Conservation (phyloP, 1,284 basidiomycete species). For the Rhodofomes roseus region DNA sequence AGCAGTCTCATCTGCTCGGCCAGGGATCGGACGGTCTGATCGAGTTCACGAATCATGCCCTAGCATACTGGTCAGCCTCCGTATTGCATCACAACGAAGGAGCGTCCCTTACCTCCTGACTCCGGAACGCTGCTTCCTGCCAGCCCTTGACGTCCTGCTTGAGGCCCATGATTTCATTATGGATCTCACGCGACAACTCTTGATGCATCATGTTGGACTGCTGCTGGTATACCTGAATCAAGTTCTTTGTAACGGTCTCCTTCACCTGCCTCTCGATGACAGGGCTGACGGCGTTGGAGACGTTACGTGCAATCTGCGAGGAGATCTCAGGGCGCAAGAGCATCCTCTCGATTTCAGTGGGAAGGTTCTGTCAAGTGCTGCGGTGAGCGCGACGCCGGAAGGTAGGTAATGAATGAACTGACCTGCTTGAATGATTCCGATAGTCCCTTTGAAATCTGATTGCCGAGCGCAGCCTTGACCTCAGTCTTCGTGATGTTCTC, state of each 20-base stretch:
- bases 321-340: slow-evolving; percentile 73
- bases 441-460: slow-evolving; percentile 69
- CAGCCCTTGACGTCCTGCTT: slow-evolving; percentile 74
- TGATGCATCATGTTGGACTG: slow-evolving; percentile 72
- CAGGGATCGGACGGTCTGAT: slow-evolving; percentile 66
- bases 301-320: slow-evolving; percentile 66
- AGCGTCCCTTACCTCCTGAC: slow-evolving; percentile 61
- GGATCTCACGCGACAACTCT: slow-evolving; percentile 69
- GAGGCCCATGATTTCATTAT: slow-evolving; percentile 65
- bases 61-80: slow-evolving; percentile 23
- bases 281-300: slow-evolving; percentile 65
- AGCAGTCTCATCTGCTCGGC: slow-evolving; percentile 79
- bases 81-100: neutral
- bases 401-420: slow-evolving; percentile 16
- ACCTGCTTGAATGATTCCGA: slow-evolving; percentile 72
- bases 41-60: slow-evolving; percentile 73
- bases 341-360: slow-evolving; percentile 72
- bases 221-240: slow-evolving; percentile 70
- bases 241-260: slow-evolving; percentile 67
- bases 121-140: slow-evolving; percentile 72
- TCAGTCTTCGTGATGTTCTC: slow-evolving; percentile 76
- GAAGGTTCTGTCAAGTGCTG: slow-evolving; percentile 50
- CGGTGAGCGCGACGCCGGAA: slow-evolving; percentile 7
- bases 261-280: slow-evolving; percentile 77
- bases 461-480: slow-evolving; percentile 69